Percentiles rank a stretch among this genome's conserved stretches.
phyloP scores from a whole-genome alignment of 257 asterid species.

The Solanum commersonii region DNA sequence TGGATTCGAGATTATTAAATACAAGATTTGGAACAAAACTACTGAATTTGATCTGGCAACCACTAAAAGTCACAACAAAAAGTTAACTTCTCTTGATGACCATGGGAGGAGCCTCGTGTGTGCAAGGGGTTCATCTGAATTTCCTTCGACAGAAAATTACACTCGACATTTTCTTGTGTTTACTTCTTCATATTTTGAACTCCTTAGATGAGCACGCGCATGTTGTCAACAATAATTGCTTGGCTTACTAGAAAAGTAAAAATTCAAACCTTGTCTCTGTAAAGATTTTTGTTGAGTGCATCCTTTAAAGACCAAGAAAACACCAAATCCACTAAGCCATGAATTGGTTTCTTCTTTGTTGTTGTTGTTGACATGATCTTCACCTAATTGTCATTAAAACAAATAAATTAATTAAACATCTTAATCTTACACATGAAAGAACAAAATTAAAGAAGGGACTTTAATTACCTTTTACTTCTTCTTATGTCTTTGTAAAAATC shows the following conservation, averaged over 20 bases:
- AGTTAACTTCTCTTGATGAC: background rate
- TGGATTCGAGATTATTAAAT: too few relatives aligned
- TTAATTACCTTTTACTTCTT: background rate
- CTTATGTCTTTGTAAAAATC: constrained; percentile 16
- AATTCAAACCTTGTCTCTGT: constrained; percentile 21
- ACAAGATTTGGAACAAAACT: too few relatives aligned
- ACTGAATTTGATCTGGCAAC: too few relatives aligned
- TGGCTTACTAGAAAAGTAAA: background rate
- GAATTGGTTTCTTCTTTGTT: background rate
- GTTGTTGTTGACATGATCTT: background rate
- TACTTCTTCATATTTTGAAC: too few relatives aligned
- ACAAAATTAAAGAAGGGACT: background rate
- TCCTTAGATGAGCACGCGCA: too few relatives aligned
- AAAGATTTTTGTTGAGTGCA: constrained; percentile 23
- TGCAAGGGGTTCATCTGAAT: background rate
- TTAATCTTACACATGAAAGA: background rate
- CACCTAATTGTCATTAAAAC: background rate
- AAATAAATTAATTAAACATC: background rate
- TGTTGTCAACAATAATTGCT: background rate
- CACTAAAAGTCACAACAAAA: background rate
- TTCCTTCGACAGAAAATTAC: background rate
- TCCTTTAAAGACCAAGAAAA: constrained; percentile 39
- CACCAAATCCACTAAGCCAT: constrained; percentile 7
- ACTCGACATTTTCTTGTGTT: background rate
- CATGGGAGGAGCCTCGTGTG: background rate